Percentiles rank a stretch among this genome's conserved stretches.
Conservation (phyloP, 176 grass and related monocot genomes). For the Saccharum officinarum region DNA sequence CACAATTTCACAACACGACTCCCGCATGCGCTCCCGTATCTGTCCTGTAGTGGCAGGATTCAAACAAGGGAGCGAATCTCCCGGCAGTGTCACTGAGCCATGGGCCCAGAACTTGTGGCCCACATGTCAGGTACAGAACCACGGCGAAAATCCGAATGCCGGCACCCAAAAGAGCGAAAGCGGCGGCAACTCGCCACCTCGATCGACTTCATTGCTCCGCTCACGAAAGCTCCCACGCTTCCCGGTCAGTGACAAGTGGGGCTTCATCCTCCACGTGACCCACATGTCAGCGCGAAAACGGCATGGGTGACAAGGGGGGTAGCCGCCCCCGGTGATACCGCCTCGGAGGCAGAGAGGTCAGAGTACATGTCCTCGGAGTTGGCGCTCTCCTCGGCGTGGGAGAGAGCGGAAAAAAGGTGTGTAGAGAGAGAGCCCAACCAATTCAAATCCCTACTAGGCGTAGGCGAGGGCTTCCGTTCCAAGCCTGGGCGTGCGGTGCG, state of each 20-base stretch:
- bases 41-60: neutral
- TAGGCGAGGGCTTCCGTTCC: conserved; percentile 2
- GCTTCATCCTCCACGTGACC: rapidly evolving
- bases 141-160: conserved; percentile 19
- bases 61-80: neutral
- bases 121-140: neutral
- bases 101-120: neutral
- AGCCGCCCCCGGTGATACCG: neutral
- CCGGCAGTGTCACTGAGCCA: neutral
- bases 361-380: conserved; percentile 27
- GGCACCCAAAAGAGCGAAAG: conserved; percentile 17
- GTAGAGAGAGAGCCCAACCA: neutral
- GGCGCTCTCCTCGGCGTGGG: conserved; percentile 1
- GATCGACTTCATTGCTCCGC: neutral
- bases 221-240: neutral
- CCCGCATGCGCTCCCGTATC: neutral
- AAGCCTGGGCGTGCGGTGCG: neutral
- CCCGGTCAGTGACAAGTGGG: neutral
- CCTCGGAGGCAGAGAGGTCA: conserved; percentile 28
- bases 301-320: neutral
- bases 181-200: conserved; percentile 15
- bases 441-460: conserved; percentile 40
- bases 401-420: neutral
- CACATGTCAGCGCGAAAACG: neutral
- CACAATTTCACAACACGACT: neutral